A percentile compares a stretch with the other conserved stretches of the same genome.
These are phyloP conservation scores for Vitis rotundifolia DNA, from an alignment of 164 flowering plant genomes.

Conservation along the genomic window DNA sequence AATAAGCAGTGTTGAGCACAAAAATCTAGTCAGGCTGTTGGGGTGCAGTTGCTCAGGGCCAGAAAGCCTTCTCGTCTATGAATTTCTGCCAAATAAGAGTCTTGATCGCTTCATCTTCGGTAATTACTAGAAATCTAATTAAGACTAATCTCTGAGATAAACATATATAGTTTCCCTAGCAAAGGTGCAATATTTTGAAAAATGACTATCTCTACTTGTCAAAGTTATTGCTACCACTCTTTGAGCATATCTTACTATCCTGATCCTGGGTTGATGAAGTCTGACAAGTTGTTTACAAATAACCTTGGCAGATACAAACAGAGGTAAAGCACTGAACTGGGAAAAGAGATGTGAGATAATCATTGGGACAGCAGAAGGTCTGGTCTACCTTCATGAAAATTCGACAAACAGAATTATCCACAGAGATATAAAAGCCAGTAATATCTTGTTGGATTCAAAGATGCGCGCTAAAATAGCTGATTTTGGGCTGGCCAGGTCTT, in stretches of 20 bases:
- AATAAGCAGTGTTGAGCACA: constrained; percentile 66
- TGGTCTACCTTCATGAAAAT: constrained; percentile 60
- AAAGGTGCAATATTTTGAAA: not conserved
- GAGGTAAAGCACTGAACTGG: constrained; percentile 64
- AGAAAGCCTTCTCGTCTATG: constrained; percentile 79
- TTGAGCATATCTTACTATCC: too few species aligned
- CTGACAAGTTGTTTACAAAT: not conserved
- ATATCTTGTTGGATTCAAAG: constrained; percentile 55
- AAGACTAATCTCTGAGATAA: not conserved
- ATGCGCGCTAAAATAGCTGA: constrained; percentile 67
- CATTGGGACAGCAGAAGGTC: constrained; percentile 57
- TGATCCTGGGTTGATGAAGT: not conserved
- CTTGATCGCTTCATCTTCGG: constrained; percentile 76
- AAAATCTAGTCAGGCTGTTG: constrained; percentile 64
- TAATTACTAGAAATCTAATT: constrained; percentile 15
- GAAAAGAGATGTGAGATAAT: constrained; percentile 55
- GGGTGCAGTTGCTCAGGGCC: constrained; percentile 83
- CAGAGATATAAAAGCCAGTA: constrained; percentile 70
- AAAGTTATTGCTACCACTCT: not conserved
- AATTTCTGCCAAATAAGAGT: constrained; percentile 58
- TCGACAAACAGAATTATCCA: constrained; percentile 49
- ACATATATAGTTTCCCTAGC: not conserved
- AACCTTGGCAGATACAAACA: constrained; percentile 48
- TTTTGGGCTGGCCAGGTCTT: constrained; percentile 70
- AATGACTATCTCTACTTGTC: not conserved